These are phyloP conservation scores for Solanum hybrid DNA, from an alignment of 305 asterid genomes.

Conservation along the genomic window DNA sequence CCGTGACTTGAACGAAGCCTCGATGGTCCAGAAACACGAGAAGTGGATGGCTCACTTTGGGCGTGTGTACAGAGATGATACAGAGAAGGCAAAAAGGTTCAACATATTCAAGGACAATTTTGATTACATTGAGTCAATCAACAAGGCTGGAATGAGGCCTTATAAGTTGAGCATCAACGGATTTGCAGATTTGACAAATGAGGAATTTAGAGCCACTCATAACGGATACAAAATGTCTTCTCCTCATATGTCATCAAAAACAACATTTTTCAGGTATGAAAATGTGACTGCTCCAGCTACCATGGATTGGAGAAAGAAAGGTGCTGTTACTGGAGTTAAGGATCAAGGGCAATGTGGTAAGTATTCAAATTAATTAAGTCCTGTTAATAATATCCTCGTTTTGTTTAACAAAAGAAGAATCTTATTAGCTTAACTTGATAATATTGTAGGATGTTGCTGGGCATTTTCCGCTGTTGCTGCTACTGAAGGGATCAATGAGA, in stretches of 20 bases:
- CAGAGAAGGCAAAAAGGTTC: constrained; percentile 24
- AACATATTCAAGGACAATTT: constrained; percentile 32
- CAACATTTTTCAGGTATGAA: not conserved
- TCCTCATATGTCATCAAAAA: not conserved
- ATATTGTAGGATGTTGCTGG: too few relatives aligned
- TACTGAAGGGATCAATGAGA: too few relatives aligned
- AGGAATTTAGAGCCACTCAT: constrained; percentile 20
- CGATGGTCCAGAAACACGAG: constrained; percentile 20
- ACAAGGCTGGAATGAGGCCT: constrained; percentile 13
- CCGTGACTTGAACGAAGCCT: constrained; percentile 7
- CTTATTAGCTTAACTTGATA: too few relatives aligned
- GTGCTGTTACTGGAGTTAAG: too few relatives aligned
- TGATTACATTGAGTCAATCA: constrained; percentile 26
- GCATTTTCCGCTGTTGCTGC: too few relatives aligned
- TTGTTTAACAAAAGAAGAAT: not conserved
- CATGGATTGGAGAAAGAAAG: constrained; percentile 20
- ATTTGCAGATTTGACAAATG: constrained; percentile 37
- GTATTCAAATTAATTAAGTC: too few relatives aligned
- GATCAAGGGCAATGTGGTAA: too few relatives aligned
- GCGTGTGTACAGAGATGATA: constrained; percentile 18
- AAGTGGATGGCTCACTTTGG: constrained; percentile 26
- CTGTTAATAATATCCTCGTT: too few relatives aligned
- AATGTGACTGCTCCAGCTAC: constrained; percentile 12
- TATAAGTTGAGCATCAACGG: constrained; percentile 26
- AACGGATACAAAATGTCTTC: constrained; percentile 14